Percentiles rank a stretch among this genome's conserved stretches.
These are phyloP conservation scores for Bretziella fagacearum DNA, from an alignment of 2,329 filamentous ascomycete species.

Conservation along the genomic window DNA sequence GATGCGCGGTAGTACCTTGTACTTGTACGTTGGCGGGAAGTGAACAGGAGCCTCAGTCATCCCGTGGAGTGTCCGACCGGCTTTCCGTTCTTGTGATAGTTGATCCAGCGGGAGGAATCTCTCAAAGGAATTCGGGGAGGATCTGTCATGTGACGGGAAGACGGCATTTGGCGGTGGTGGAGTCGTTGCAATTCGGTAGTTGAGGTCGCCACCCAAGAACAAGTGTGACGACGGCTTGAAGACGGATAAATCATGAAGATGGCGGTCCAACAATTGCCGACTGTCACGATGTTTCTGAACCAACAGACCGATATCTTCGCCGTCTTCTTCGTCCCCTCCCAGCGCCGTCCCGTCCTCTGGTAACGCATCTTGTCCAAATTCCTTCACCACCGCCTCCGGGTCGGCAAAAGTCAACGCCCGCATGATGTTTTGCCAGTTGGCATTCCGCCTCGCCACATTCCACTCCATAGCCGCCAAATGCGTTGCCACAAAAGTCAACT, in stretches of 20 bases:
- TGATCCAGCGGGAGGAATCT: slow-evolving; percentile 62
- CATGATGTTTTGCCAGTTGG: slow-evolving; percentile 77
- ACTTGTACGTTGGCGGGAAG: slow-evolving; percentile 94
- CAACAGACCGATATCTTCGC: slow-evolving; percentile 19
- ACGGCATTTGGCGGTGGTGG: slow-evolving; percentile 42
- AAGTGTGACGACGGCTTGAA: slow-evolving; percentile 62
- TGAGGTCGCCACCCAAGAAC: slow-evolving; percentile 82
- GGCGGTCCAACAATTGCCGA: slow-evolving; percentile 25
- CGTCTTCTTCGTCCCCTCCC: slow-evolving; percentile 15
- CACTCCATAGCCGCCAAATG: slow-evolving; percentile 82
- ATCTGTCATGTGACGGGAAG: slow-evolving; percentile 43
- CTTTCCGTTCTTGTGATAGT: slow-evolving; percentile 51
- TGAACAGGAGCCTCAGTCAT: slow-evolving; percentile 54
- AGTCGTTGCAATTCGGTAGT: slow-evolving; percentile 68
- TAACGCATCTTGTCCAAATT: slow-evolving; percentile 6
- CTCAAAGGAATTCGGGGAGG: slow-evolving; percentile 44
- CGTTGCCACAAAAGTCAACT: slow-evolving; percentile 72
- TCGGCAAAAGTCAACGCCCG: slow-evolving; percentile 59
- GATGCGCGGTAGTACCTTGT: slow-evolving; percentile 31
- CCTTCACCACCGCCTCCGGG: slow-evolving; percentile 26
- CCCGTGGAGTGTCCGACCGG: slow-evolving; percentile 58
- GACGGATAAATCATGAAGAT: slow-evolving; percentile 40
- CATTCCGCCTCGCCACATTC: slow-evolving; percentile 57
- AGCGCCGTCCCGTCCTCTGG: slow-evolving; percentile 9
- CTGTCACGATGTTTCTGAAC: slow-evolving; percentile 23